These are phyloP conservation scores for Dunaliella primolecta DNA, from an alignment of 139 green algal genomes.

Conservation along the genomic window DNA sequence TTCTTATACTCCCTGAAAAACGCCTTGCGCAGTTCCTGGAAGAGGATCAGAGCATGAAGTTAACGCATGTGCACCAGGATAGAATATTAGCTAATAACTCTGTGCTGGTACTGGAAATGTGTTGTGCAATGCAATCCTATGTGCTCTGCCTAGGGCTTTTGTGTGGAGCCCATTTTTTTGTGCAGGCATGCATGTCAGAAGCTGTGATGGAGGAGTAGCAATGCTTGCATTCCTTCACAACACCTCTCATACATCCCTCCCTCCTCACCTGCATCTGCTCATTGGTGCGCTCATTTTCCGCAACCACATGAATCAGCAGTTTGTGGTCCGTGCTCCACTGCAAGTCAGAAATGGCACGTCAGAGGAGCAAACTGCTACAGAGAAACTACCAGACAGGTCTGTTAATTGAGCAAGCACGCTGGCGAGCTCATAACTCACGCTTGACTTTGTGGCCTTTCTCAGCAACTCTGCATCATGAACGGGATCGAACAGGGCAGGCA, in stretches of 20 bases:
- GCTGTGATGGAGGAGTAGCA: no score
- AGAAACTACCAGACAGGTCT: not conserved
- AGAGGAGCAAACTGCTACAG: not conserved
- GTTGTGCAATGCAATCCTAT: no score
- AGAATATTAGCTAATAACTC: no score
- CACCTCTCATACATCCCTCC: no score
- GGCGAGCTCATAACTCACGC: not conserved
- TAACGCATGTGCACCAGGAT: no score
- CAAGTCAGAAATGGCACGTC: not conserved
- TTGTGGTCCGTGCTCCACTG: not conserved
- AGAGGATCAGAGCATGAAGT: no score
- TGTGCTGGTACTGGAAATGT: no score
- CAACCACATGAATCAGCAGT: not conserved
- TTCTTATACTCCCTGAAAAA: not conserved
- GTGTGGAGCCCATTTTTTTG: no score
- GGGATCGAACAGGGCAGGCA: not conserved
- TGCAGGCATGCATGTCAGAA: no score
- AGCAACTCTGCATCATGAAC: not conserved
- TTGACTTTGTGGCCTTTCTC: not conserved
- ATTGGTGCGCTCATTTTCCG: not conserved
- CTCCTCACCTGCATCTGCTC: not conserved
- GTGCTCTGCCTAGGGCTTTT: no score
- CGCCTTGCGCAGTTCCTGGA: not conserved
- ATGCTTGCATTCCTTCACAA: no score
- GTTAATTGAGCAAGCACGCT: not conserved